These are phyloP conservation scores for Solanum neorickii DNA, from an alignment of 257 asterid species.

Conservation along the genomic window DNA sequence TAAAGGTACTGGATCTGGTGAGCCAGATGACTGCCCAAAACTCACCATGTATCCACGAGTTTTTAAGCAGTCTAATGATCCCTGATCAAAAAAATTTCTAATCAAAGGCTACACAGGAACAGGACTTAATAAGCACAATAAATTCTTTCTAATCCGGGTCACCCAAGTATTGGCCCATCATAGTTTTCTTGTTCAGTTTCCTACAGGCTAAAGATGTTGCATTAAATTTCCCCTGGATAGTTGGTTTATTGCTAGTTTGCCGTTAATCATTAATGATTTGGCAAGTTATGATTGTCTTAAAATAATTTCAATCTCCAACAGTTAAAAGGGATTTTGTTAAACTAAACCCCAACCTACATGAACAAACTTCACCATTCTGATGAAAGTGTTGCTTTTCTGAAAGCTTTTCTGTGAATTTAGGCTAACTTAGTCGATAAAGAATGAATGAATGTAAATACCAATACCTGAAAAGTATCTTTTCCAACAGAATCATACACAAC, in stretches of 20 bases:
- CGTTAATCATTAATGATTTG: not conserved
- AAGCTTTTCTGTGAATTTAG: not conserved
- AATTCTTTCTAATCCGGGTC: not conserved
- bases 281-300: not conserved
- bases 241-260: not conserved
- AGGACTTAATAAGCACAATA: not conserved
- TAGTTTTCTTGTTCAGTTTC: not conserved
- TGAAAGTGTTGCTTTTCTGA: not conserved
- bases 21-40: conserved; percentile 88
- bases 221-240: not conserved
- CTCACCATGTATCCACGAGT: conserved; percentile 80
- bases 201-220: not conserved
- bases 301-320: not conserved
- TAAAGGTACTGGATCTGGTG: conserved; percentile 64
- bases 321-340: not conserved
- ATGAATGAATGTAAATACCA: not conserved
- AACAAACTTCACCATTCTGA: not conserved
- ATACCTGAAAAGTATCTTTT: conserved; percentile 93
- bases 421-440: not conserved
- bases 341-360: not conserved
- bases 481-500: conserved; percentile 99
- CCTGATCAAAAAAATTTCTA: conserved; percentile 24
- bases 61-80: conserved; percentile 81
- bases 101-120: not conserved
- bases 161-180: not conserved